phyloP scores from a whole-genome alignment of 1,139 yeast genomes.

The Hyphopichia burtonii region DNA sequence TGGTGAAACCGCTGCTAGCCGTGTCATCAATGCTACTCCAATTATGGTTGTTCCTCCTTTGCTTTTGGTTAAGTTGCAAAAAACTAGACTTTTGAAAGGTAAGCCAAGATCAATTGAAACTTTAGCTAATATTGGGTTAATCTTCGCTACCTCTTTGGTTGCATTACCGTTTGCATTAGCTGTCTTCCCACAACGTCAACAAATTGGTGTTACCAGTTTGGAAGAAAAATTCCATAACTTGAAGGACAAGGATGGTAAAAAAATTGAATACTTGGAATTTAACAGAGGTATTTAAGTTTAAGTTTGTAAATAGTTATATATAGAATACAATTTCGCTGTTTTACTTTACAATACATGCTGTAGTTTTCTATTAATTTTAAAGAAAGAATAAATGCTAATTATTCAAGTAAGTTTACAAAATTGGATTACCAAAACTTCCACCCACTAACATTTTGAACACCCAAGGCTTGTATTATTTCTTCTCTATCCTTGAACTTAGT shows the following conservation, averaged over 20 bases:
- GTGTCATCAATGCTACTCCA: conserved; percentile 96
- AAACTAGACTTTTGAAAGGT: conserved; percentile 58
- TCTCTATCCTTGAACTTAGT: conserved; percentile 35
- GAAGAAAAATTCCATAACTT: conserved; percentile 63
- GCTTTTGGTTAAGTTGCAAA: conserved; percentile 73
- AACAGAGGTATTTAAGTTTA: conserved; percentile 77
- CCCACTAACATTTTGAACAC: conserved; percentile 35
- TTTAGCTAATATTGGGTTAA: conserved; percentile 74
- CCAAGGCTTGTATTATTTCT: conserved; percentile 48
- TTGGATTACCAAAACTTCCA: conserved; percentile 62
- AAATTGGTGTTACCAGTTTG: conserved; percentile 53
- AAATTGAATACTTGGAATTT: conserved; percentile 65
- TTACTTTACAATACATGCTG: conserved; percentile 1
- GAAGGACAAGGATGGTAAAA: conserved; percentile 63
- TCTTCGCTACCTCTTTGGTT: conserved; percentile 78
- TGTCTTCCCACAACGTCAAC: conserved; percentile 86
- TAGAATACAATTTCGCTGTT: conserved; percentile 1
- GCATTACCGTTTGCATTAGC: conserved; percentile 95
- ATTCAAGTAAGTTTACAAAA: not conserved
- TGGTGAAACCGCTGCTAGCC: conserved; percentile 92
- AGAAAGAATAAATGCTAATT: not conserved
- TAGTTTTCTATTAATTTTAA: not conserved
- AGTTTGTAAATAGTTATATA: conserved; percentile 2
- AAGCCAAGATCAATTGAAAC: conserved; percentile 65
- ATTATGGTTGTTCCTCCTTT: conserved; percentile 95